Base-by-base conservation (phyloP, 2,329 filamentous ascomycete genomes). In the Trichoderma sp. region DNA sequence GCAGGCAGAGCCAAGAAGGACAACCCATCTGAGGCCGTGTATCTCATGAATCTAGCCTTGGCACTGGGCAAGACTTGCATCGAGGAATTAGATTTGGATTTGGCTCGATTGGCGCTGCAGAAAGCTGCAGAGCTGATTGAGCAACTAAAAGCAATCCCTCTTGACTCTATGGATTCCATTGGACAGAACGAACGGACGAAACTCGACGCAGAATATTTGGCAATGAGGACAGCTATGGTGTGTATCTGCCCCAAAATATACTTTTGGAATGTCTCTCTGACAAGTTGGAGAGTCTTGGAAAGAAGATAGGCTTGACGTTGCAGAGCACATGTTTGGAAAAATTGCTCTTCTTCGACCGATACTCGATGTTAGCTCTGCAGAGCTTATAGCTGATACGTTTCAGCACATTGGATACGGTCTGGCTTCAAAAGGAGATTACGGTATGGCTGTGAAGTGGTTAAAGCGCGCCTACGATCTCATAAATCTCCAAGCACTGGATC, bases 291-390 rank as follows among this genome's bases (percentile, higher is more conserved):
- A 95, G 92, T 87, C 90, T 35, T 97, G 91, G 89, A 88, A 89
- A 73, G 89, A 94, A 75, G 84, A 87, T 52, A 87, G 90, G 52
- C 83, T 91, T 16, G 91, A 95, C 69, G 86, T 94, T 59, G 92
- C 92, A 33, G 92, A 97, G 67, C 88, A 93, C 77, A 88, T 96
- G 83, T 94, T 91, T 77, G 79, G 79, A 43, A 92, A 92, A 73
- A 79, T 88, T 1, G 79, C 81, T 73, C 80, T 71, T n/a, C 77
- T 80, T 11, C 77, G 73, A 47, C 75, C 74, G 27, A 74, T 64
- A 0, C 76, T 87, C 2, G 84, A 89, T 55, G 78, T 84, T 0
- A 71, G 78, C 2, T 84, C 84, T 1, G 83, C 85, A 2, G 91
- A 94, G 76, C 83, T 82, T 47, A 79, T 94, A 55, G 86, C 89